Evolutionary conservation across 768 basidiomycete genomes (phyloP).

Genomic region (Hygrocybe punicea): DNA sequence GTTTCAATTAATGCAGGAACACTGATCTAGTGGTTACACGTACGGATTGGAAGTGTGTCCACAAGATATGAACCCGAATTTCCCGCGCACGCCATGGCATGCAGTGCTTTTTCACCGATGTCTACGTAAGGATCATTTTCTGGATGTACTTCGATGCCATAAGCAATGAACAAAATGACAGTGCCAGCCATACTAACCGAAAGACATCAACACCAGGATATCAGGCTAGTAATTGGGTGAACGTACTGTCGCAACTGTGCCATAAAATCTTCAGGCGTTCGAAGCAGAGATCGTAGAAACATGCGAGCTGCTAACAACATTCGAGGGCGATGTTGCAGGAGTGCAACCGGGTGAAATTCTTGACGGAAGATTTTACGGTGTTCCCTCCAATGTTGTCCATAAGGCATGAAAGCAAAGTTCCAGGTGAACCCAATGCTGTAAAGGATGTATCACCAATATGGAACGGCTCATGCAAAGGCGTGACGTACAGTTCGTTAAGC

Average conservation of each 20-base stretch:
- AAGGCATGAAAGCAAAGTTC: conserved; percentile 39
- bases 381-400: conserved; percentile 41
- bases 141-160: conserved; percentile 43
- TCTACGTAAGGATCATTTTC: conserved; percentile 44
- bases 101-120: conserved; percentile 38
- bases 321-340: conserved; percentile 28
- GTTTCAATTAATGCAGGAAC: not conserved
- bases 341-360: conserved; percentile 38
- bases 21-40: conserved; percentile 11
- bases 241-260: conserved; percentile 38
- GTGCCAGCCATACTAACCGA: conserved; percentile 4
- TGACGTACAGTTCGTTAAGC: conserved; percentile 25
- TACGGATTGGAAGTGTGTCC: conserved; percentile 39
- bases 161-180: conserved; percentile 26
- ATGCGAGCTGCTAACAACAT: conserved; percentile 30
- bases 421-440: conserved; percentile 43
- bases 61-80: conserved; percentile 47
- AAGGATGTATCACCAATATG: not conserved
- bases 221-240: not conserved
- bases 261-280: conserved; percentile 39
- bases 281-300: conserved; percentile 32
- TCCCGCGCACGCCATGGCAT: conserved; percentile 32
- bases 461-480: not conserved
- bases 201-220: not conserved
- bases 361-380: conserved; percentile 41